These are phyloP conservation scores for Gastrolobium villosum DNA, from an alignment of 306 rosid genomes.

Conservation along the genomic window DNA sequence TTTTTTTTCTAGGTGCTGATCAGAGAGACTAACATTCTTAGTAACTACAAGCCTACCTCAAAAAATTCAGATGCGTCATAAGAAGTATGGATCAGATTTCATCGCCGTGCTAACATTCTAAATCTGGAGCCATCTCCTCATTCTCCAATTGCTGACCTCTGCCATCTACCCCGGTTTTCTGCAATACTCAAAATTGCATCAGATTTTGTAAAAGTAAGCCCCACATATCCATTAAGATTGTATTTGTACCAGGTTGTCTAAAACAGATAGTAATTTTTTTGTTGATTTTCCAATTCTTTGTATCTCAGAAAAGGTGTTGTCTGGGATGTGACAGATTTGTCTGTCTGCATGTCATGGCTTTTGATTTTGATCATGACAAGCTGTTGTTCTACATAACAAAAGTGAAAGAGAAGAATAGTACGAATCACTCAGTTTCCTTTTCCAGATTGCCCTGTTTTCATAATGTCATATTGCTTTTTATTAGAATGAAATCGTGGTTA, in stretches of 20 bases:
- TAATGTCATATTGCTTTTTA: conserved; percentile 20
- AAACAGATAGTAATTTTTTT: conserved; percentile 22
- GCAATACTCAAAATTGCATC: conserved; percentile 42
- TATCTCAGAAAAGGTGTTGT: conserved; percentile 40
- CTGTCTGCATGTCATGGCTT: conserved; percentile 42
- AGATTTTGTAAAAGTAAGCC: conserved; percentile 45
- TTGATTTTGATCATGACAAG: conserved; percentile 34
- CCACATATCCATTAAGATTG: conserved; percentile 31
- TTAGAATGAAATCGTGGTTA: conserved; percentile 26
- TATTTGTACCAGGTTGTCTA: conserved; percentile 43
- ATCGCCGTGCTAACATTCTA: conserved; percentile 26
- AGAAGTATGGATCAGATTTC: conserved; percentile 40
- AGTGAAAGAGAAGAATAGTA: conserved; percentile 10
- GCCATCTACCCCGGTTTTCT: conserved; percentile 30
- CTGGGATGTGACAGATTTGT: conserved; percentile 50
- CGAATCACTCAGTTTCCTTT: conserved; percentile 25
- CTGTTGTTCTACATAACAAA: conserved; percentile 36
- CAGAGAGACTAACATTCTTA: conserved; percentile 39
- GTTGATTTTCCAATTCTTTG: conserved; percentile 51
- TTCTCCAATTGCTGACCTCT: conserved; percentile 38
- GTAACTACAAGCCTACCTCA: conserved; percentile 32
- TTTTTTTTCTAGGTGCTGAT: conserved; percentile 53
- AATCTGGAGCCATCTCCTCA: conserved; percentile 37
- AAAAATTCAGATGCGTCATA: conserved; percentile 27
- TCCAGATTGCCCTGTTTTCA: not conserved